Evolutionary conservation across 2,329 filamentous ascomycete genomes (phyloP).

Genomic region (Cladophialophora psammophila): DNA sequence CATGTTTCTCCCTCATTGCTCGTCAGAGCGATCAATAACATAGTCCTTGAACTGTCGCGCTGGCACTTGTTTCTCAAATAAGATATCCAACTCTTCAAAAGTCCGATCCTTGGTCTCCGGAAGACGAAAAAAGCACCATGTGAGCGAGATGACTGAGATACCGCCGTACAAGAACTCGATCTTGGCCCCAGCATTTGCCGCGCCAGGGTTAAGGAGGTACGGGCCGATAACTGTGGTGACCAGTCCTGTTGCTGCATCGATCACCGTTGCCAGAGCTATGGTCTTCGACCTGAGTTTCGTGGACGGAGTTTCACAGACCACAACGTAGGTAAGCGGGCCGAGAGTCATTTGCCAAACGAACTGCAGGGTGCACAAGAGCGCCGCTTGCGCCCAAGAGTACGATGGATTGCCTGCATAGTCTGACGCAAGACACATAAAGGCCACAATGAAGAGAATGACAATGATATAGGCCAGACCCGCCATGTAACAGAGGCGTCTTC

Average conservation of each 20-base stretch:
- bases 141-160: conserved; percentile 37
- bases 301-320: conserved; percentile 61
- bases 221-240: conserved; percentile 50
- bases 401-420: conserved; percentile 42
- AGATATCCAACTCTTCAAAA: conserved; percentile 40
- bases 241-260: conserved; percentile 59
- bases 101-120: conserved; percentile 47
- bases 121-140: conserved; percentile 45
- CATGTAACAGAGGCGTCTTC: conserved; percentile 42
- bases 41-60: conserved; percentile 26
- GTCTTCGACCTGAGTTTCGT: conserved; percentile 62
- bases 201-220: conserved; percentile 47
- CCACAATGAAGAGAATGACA: conserved; percentile 43
- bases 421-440: conserved; percentile 40
- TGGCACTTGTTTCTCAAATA: conserved; percentile 33
- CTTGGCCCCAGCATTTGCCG: conserved; percentile 50
- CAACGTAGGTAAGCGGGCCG: conserved; percentile 60
- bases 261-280: conserved; percentile 58
- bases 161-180: conserved; percentile 51
- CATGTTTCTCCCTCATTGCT: neutral
- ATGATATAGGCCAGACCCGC: conserved; percentile 43
- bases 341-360: conserved; percentile 62
- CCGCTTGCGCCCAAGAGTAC: conserved; percentile 45
- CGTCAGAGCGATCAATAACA: neutral
- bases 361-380: conserved; percentile 59